Conservation (phyloP, 108 stramenopile species). For the Epithemia pelagica region DNA sequence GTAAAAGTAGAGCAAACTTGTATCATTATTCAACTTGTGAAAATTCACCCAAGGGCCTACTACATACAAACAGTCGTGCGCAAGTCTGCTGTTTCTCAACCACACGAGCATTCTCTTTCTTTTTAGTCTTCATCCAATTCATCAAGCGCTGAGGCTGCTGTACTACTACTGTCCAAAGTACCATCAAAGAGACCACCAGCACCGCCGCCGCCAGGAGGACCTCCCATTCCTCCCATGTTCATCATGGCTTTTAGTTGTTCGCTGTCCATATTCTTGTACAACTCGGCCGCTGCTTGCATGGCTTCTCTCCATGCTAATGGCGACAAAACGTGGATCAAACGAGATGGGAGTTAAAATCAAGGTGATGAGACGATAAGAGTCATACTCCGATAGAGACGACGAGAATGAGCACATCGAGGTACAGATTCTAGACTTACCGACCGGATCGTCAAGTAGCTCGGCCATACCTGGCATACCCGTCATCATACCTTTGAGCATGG, state of each 20-base stretch:
- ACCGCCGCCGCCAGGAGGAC: constrained; percentile 17
- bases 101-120: too few relatives aligned
- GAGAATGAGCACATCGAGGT: too few relatives aligned
- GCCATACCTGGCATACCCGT: constrained; percentile 74
- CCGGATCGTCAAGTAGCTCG: constrained; percentile 59
- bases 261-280: constrained; percentile 54
- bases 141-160: constrained; percentile 40
- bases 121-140: constrained; percentile 48
- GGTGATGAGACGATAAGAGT: not conserved
- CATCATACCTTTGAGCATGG: constrained; percentile 78
- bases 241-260: constrained; percentile 39
- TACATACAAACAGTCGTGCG: too few relatives aligned
- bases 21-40: too few relatives aligned
- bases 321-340: too few relatives aligned
- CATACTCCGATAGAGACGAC: too few relatives aligned
- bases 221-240: constrained; percentile 26
- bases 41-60: too few relatives aligned
- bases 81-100: too few relatives aligned
- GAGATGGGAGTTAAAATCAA: not conserved
- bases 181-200: constrained; percentile 27
- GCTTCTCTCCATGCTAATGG: constrained; percentile 45
- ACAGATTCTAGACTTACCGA: not conserved
- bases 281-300: constrained; percentile 50
- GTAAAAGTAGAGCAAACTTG: too few relatives aligned
- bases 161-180: constrained; percentile 1